Conservation (phyloP, 2,329 filamentous ascomycete species). For the Waltergamsia citrina region DNA sequence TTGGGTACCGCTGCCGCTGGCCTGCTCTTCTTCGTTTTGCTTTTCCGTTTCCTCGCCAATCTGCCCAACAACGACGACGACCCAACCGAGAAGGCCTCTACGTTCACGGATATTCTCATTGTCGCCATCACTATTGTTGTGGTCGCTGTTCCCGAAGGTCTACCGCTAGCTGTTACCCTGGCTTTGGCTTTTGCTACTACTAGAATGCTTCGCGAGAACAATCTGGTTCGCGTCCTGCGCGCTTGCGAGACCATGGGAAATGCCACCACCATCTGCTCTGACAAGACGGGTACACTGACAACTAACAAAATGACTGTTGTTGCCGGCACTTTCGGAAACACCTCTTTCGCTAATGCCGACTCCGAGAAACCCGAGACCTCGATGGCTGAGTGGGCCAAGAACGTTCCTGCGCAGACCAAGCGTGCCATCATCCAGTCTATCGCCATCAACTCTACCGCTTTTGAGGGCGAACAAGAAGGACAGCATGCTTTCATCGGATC, state of each 20-base stretch:
- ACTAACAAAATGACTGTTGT: conserved; percentile 71
- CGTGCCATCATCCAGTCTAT: conserved; percentile 31
- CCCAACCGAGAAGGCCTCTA: conserved; percentile 44
- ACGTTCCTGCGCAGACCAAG: conserved; percentile 15
- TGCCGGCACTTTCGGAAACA: conserved; percentile 51
- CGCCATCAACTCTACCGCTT: conserved; percentile 49
- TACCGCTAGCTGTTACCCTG: conserved; percentile 57
- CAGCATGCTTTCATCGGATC: conserved; percentile 39
- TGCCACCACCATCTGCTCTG: conserved; percentile 63
- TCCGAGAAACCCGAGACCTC: conserved; percentile 12
- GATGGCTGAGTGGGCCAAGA: conserved; percentile 8
- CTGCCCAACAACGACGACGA: conserved; percentile 40
- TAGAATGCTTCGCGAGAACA: conserved; percentile 58
- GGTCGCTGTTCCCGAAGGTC: conserved; percentile 57
- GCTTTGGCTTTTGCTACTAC: conserved; percentile 59
- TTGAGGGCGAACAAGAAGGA: conserved; percentile 39
- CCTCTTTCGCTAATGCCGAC: conserved; percentile 21
- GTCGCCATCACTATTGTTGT: conserved; percentile 58
- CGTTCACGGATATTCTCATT: conserved; percentile 56
- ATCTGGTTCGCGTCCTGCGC: conserved; percentile 52
- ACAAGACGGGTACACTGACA: conserved; percentile 26
- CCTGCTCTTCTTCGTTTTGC: conserved; percentile 65
- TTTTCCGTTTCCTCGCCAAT: conserved; percentile 65
- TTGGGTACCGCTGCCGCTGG: conserved; percentile 56
- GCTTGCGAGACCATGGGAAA: conserved; percentile 63